Evolutionary conservation across 345 rosid species (phyloP), one percentile per base, ranked within the genome.

Genomic region (Camelina laxa): DNA sequence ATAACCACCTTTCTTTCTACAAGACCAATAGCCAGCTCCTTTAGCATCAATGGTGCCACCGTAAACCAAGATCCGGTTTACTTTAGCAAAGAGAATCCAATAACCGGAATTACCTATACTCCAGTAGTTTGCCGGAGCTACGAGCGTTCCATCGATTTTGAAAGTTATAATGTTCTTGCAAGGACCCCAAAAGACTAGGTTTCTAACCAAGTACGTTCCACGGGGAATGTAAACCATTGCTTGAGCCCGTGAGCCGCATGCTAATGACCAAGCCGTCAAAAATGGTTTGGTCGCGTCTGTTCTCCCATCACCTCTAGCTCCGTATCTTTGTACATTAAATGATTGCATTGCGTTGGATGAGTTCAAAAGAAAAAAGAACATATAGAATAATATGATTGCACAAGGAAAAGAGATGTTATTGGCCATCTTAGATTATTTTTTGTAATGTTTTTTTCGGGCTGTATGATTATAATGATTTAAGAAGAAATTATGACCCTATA

Each of bases 251-350:
- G 91, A 89, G 58, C 59, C 47, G 15, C 94, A 85, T 1, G 91
- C 91, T 12, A 65, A 8, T 2, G 74, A 19, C 94, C 91, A 89
- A 17, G 87, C 89, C 1, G 41, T 62, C 8, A 70, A 70, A 59
- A 89, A 87, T 16, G 89, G 65, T 60, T 69, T 74, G 74, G 86
- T 85, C 5, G 94, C 72, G 70, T 89, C 89, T 2, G 83, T 75
- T 62, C 39, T 79, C 9, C 89, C 93, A 7, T 84, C 86, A 1
- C 82, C 79, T 61, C 73, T 87, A 15, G 88, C 95, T n/a, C 89
- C 85, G 27, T 72, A 78, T 48, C 72, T 81, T 7, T 64, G 60
- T 42, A 77, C 76, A 57, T 65, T 78, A 50, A 74, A 74, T 0
- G 82, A 73, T 2, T 39, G 49, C 68, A 49, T 76, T 38, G 80